A percentile compares a stretch with the other conserved stretches of the same genome.
phyloP scores from a whole-genome alignment of 164 flowering plant genomes.

The Vitis rupestris region DNA sequence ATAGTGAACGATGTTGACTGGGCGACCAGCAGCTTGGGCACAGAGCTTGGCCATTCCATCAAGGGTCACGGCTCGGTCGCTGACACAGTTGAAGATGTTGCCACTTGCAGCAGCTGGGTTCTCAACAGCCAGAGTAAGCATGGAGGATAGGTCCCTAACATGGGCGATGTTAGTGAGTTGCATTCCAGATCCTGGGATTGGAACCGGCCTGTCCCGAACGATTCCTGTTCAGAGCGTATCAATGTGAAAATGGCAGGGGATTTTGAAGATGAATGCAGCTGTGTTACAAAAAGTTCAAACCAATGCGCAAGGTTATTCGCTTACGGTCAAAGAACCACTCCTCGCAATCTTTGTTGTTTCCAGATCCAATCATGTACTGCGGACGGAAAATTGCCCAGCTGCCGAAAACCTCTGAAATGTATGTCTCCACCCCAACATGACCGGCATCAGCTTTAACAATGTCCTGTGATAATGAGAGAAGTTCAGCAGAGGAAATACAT shows the following conservation, averaged over 20 bases:
- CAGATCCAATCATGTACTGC: conserved; percentile 99
- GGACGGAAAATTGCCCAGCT: conserved; percentile 91
- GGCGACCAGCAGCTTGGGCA: conserved; percentile 81
- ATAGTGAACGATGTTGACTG: conserved; percentile 76
- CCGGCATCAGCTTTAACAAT: conserved; percentile 81
- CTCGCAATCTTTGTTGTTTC: conserved; percentile 98
- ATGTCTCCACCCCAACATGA: conserved; percentile 87
- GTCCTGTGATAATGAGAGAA: conserved; percentile 49
- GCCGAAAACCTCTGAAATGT: conserved; percentile 60
- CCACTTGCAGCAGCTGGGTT: conserved; percentile 66
- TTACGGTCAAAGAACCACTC: conserved; percentile 99
- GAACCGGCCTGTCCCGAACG: conserved; percentile 86
- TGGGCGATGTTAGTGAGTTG: conserved; percentile 94
- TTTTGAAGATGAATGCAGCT: too few species aligned
- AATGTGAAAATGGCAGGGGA: too few species aligned
- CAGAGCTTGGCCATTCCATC: conserved; percentile 94
- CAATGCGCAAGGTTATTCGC: conserved; percentile 15
- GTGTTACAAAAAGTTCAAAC: too few species aligned
- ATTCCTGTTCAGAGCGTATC: conserved; percentile 54
- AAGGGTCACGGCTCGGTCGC: conserved; percentile 92
- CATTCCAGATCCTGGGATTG: conserved; percentile 97
- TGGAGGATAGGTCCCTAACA: conserved; percentile 84
- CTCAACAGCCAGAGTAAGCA: conserved; percentile 83
- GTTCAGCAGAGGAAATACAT: too few species aligned
- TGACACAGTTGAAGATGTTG: conserved; percentile 90